Conservation (phyloP, 371 early-diverging fungal species). For the Lichtheimia ramosa region DNA sequence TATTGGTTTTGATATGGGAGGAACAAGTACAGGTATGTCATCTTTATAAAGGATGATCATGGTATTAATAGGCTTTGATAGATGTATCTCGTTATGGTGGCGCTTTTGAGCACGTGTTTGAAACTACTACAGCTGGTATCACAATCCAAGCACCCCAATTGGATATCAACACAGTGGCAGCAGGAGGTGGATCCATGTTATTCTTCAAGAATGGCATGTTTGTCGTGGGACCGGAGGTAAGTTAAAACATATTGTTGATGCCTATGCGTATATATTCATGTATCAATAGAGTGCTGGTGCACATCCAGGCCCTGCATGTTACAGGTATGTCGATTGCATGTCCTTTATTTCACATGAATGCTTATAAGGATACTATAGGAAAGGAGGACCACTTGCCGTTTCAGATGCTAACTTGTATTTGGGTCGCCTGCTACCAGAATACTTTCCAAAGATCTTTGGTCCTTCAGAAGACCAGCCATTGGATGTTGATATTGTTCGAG, state of each 20-base stretch:
- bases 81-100: conserved; percentile 95
- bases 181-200: conserved; percentile 95
- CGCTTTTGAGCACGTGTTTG: conserved; percentile 90
- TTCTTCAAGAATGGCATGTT: conserved; percentile 94
- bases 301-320: conserved; percentile 95
- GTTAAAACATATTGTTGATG: not conserved
- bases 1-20: conserved; percentile 98
- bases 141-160: conserved; percentile 95
- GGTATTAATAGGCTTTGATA: not conserved
- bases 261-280: not conserved
- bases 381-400: conserved; percentile 90
- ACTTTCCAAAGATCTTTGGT: conserved; percentile 96
- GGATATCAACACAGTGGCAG: conserved; percentile 94
- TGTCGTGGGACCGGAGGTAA: conserved; percentile 89
- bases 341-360: no score
- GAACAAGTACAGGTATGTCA: conserved; percentile 73
- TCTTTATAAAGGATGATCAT: not conserved
- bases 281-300: conserved; percentile 92
- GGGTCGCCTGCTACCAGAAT: conserved; percentile 84
- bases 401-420: conserved; percentile 93
- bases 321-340: conserved; percentile 24
- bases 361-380: conserved; percentile 57
- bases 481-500: conserved; percentile 65
- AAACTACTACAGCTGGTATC: conserved; percentile 92
- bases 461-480: conserved; percentile 82